Percentiles rank a stretch among this genome's conserved stretches.
phyloP scores from a whole-genome alignment of 1,139 yeast genomes.

The Kazachstania sp. region DNA sequence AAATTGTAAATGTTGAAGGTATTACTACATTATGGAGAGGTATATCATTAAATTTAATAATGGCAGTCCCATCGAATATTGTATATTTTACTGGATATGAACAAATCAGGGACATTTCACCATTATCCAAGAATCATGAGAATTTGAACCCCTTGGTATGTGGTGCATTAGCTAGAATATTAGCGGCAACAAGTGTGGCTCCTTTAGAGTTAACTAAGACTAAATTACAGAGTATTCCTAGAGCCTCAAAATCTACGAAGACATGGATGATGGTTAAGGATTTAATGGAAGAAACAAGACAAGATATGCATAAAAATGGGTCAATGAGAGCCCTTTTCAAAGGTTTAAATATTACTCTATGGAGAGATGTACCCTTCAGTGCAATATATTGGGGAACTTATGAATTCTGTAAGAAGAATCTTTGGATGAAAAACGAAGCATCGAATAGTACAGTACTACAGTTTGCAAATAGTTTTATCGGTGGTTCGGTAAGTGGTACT shows the following conservation, averaged over 20 bases:
- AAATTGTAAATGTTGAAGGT: conserved; percentile 69
- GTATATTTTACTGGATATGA: conserved; percentile 95
- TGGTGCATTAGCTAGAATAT: conserved; percentile 74
- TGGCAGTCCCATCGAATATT: conserved; percentile 90
- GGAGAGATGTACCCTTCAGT: conserved; percentile 97
- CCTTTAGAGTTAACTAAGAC: conserved; percentile 87
- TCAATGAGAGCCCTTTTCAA: conserved; percentile 66
- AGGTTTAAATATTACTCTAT: conserved; percentile 78
- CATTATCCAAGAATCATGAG: conserved; percentile 39
- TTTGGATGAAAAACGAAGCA: conserved; percentile 10
- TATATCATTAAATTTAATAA: conserved; percentile 65
- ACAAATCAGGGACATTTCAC: conserved; percentile 66
- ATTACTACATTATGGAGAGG: conserved; percentile 80
- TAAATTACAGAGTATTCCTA: conserved; percentile 76
- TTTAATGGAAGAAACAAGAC: conserved; percentile 48
- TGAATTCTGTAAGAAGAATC: conserved; percentile 39
- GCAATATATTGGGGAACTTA: conserved; percentile 92
- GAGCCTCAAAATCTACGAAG: conserved; percentile 31
- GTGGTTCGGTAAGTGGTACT: conserved; percentile 81
- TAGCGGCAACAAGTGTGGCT: conserved; percentile 79
- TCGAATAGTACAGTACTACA: conserved; percentile 41
- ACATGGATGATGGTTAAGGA: conserved; percentile 35
- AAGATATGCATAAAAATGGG: conserved; percentile 41
- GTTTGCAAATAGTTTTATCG: conserved; percentile 63
- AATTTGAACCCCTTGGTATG: conserved; percentile 69